Evolutionary conservation across 805 yeast genomes (phyloP).

Genomic region (Pichia eremophila): DNA sequence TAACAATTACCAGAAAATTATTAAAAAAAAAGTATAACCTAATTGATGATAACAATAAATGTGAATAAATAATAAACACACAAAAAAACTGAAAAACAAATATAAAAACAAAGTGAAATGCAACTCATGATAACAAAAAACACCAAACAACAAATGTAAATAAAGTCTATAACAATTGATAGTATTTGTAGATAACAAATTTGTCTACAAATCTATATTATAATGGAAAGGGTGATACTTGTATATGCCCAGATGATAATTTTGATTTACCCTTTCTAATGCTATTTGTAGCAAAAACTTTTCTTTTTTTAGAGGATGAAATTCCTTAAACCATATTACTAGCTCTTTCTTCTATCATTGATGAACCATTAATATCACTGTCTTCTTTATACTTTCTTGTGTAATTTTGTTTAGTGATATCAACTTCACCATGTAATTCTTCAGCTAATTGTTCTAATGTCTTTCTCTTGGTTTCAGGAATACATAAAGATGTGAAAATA

Average conservation of each 20-base stretch:
- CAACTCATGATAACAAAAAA: too few relatives aligned
- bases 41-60: too few relatives aligned
- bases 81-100: too few relatives aligned
- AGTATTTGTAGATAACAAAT: too few relatives aligned
- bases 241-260: too few relatives aligned
- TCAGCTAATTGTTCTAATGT: constrained; percentile 80
- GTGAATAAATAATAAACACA: too few relatives aligned
- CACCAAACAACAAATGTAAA: neutral
- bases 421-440: constrained; percentile 73
- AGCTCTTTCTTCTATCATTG: neutral
- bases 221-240: too few relatives aligned
- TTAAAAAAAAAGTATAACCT: too few relatives aligned
- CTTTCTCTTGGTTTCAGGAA: constrained; percentile 89
- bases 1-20: too few relatives aligned
- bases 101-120: too few relatives aligned
- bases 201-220: too few relatives aligned
- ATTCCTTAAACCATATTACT: constrained; percentile 1
- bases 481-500: constrained; percentile 48
- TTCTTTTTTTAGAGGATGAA: neutral
- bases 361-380: neutral
- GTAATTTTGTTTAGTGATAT: constrained; percentile 20
- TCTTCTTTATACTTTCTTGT: neutral
- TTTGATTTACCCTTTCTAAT: neutral
- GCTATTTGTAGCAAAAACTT: neutral
- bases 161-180: neutral